These are phyloP conservation scores for Galeopsis tetrahit DNA, from an alignment of 257 asterid species.

Conservation along the genomic window DNA sequence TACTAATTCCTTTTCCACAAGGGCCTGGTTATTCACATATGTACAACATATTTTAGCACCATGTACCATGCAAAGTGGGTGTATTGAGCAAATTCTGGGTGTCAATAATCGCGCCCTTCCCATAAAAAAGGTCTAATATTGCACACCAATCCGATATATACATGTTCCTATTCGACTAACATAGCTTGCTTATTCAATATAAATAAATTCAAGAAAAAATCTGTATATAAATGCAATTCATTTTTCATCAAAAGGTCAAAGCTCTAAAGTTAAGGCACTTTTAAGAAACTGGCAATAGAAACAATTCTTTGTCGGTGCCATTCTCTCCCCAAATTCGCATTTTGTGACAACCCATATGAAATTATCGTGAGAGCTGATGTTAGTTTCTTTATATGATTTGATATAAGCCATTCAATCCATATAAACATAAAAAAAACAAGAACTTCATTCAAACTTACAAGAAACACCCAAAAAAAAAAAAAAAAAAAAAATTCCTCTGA, in stretches of 20 bases:
- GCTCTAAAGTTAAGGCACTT: too few relatives aligned
- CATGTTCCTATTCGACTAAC: not conserved
- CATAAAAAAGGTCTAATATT: not conserved
- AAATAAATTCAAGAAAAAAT: constrained; percentile 21
- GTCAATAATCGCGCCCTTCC: not conserved
- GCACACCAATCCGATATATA: not conserved
- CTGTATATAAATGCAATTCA: not conserved
- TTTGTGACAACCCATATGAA: constrained; percentile 17
- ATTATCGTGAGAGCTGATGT: not conserved
- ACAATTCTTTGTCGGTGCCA: not conserved
- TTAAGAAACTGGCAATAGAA: too few relatives aligned
- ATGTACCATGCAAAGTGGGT: too few relatives aligned
- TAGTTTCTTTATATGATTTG: not conserved
- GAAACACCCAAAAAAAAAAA: not conserved
- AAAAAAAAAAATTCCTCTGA: not conserved
- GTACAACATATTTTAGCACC: too few relatives aligned
- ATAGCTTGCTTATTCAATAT: not conserved
- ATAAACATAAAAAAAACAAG: not conserved
- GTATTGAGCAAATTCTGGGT: too few relatives aligned
- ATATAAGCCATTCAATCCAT: not conserved
- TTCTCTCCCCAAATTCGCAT: not conserved
- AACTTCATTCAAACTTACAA: not conserved
- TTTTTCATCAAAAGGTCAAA: too few relatives aligned
- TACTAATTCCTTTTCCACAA: too few relatives aligned
- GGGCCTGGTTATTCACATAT: too few relatives aligned